Evolutionary conservation across 2,329 filamentous ascomycete genomes (phyloP), one percentile per base, ranked within the genome.

Genomic region (Curvularia eragrostidis): DNA sequence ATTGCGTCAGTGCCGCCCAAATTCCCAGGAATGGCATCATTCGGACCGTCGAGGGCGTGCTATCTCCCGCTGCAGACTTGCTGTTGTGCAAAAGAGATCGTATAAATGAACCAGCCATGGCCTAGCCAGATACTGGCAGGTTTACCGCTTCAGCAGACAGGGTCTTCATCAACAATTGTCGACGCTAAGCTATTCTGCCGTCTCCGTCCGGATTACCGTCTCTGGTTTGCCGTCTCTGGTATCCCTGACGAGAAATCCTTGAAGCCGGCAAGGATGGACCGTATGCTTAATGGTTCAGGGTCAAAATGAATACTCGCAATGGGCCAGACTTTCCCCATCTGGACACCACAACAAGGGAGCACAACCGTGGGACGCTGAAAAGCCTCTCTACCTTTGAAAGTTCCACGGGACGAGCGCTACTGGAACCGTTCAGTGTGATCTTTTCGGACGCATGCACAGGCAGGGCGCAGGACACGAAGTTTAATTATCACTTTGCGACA

Each of bases 401-500:
- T 28, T 28, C 26, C 26, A 28, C 26, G 26, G 26, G 8, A 18
- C 21, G 24, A 8, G 23, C 3, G 9, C 18, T 47, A 23, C 34
- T 30, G 32, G 26, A 36, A 55, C 54, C 24, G 26, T 34, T 54
- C 21, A 9, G 24, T 19, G 12, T 39, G 23, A n/a, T 44, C 34
- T 15, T 19, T 47, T 26, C 21, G 38, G 13, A 13, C 13, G n/a
- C 30, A 43, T 49, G 41, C 23, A 21, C 41, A 28, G 46, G 56
- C 52, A 55, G 24, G 34, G 34, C 13, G 39, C 39, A 48, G 34
- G 26, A 23, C 5, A 42, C n/a, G 32, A 26, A 15, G 26, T 19
- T 15, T 32, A 23, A 52, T 38, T n/a, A 41, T 46, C 32, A 41
- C 32, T 19, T 55, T 52, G 52, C 39, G 21, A 12, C 13, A 32